Evolutionary conservation across 208 protist species (phyloP), one percentile per base, ranked within the genome.

Genomic region (Acanthamoeba castellanii): DNA sequence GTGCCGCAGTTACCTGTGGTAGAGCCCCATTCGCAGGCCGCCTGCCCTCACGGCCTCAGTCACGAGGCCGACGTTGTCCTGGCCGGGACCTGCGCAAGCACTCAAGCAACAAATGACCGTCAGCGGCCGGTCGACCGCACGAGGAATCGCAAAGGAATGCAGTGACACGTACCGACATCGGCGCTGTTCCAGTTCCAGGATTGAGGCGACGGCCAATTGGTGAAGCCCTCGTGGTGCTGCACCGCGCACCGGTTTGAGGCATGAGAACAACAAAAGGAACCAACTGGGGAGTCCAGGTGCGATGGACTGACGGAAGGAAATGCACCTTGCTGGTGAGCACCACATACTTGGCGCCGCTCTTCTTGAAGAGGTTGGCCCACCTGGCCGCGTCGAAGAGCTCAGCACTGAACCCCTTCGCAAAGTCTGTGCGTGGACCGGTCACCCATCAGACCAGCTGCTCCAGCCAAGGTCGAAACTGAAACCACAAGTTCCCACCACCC

Each of bases 211-310:
- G 64, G 30, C 96, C 94, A 97, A 6, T 94, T 45, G 11, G 87
- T 89, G 45, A 95, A 97, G n/a, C 96, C 96, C 81, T 97, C 96
- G 82, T 97, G 96, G 85, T 97, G 96, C 61, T 97, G 70, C 18
- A 74, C n/a, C n/a, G n/a, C n/a, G n/a, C n/a, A n/a, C n/a, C n/a
- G n/a, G n/a, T n/a, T n/a, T n/a, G n/a, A n/a, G n/a, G n/a, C n/a
- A n/a, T n/a, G n/a, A n/a, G n/a, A n/a, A n/a, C n/a, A n/a, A n/a
- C n/a, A n/a, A n/a, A n/a, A n/a, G n/a, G n/a, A n/a, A n/a, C n/a
- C 7, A 76, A 9, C 3, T 76, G n/a, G 68, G 3, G 47, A 11
- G 7, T 52, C 4, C 4, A 52, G 47, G 47, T 52, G 47, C n/a
- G 45, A 87, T 37, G 45, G 16, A 5, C 22, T 37, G 78, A 52